Percentiles rank a stretch among this genome's conserved stretches.
Conservation (phyloP, 2,329 filamentous ascomycete species). For the Pyricularia pennisetigena region DNA sequence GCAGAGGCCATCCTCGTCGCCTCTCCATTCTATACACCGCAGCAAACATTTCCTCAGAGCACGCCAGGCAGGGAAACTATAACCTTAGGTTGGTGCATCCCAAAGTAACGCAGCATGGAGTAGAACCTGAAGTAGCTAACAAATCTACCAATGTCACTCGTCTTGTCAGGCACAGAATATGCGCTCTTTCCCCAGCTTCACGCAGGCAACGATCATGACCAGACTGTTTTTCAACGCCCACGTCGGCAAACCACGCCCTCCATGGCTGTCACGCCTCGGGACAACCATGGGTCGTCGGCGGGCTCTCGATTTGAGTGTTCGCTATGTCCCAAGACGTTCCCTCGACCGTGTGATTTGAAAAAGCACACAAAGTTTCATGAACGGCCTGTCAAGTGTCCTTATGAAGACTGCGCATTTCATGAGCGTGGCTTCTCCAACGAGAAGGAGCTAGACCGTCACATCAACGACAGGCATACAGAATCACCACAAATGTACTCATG, state of each 20-base stretch:
- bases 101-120: neutral
- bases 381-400: conserved; percentile 65
- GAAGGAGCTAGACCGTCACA: conserved; percentile 68
- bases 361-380: conserved; percentile 74
- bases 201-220: conserved; percentile 3
- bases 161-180: neutral
- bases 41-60: neutral
- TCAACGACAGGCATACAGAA: conserved; percentile 66
- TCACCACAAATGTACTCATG: conserved; percentile 59
- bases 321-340: conserved; percentile 17
- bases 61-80: neutral
- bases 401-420: conserved; percentile 57
- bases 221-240: conserved; percentile 10
- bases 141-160: neutral
- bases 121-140: neutral
- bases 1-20: neutral
- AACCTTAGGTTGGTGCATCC: neutral
- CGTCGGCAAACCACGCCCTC: neutral
- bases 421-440: conserved; percentile 66
- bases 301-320: neutral
- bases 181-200: neutral
- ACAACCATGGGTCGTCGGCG: neutral
- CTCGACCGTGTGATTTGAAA: conserved; percentile 26
- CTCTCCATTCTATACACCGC: neutral
- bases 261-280: neutral